These are phyloP conservation scores for Aspergillus sergii DNA, from an alignment of 2,329 filamentous ascomycete species.

Conservation along the genomic window DNA sequence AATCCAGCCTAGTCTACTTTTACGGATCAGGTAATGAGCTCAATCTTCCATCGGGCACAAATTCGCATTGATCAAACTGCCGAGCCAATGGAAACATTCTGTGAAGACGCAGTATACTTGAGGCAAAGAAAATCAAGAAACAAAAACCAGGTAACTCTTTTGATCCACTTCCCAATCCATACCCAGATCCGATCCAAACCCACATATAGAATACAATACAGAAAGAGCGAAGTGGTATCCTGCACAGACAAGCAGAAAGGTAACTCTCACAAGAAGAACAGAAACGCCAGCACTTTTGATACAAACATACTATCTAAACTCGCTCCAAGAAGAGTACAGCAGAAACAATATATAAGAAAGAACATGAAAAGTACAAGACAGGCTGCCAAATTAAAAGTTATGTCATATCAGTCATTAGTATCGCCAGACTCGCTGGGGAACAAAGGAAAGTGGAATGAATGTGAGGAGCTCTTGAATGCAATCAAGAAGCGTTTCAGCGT, in stretches of 20 bases:
- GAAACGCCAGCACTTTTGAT: slow-evolving; percentile 29
- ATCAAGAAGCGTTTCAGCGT: slow-evolving; percentile 4
- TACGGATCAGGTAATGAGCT: background rate
- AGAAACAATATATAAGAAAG: background rate
- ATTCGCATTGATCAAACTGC: background rate
- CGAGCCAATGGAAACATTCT: background rate
- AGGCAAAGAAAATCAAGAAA: background rate
- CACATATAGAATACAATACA: slow-evolving; percentile 12
- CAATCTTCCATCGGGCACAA: background rate
- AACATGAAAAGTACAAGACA: background rate
- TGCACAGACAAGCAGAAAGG: slow-evolving; percentile 24
- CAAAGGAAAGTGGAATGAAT: slow-evolving; percentile 16
- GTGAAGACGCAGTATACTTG: background rate
- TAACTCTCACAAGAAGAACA: slow-evolving; percentile 9
- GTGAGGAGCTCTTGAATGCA: slow-evolving; percentile 11
- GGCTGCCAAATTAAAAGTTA: slow-evolving; percentile 18
- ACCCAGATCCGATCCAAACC: slow-evolving; percentile 9
- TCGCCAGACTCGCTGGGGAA: slow-evolving; percentile 21
- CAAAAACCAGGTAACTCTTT: background rate
- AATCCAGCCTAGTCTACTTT: background rate
- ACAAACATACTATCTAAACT: slow-evolving; percentile 27
- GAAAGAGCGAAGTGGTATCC: slow-evolving; percentile 35
- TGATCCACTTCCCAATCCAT: slow-evolving; percentile 1
- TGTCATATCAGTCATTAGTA: slow-evolving; percentile 26
- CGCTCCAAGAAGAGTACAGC: slow-evolving; percentile 23